These are phyloP conservation scores for Oropetium thomaeum DNA, from an alignment of 176 grass and related monocot species.

Conservation along the genomic window DNA sequence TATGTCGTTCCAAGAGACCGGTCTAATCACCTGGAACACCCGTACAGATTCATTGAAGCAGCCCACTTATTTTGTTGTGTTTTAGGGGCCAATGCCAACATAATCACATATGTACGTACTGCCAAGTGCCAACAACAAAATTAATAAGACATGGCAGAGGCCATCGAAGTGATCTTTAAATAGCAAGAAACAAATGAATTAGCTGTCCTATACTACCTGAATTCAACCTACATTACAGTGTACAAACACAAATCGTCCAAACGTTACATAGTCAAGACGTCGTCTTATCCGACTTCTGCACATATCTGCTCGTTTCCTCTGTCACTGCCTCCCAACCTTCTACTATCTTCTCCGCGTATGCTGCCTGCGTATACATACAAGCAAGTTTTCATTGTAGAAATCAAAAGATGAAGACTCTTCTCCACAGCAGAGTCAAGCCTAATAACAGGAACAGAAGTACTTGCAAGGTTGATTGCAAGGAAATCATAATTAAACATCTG, in stretches of 20 bases:
- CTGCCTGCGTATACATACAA: slow-evolving; percentile 55
- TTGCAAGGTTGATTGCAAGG: background rate
- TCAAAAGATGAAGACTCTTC: too few relatives aligned
- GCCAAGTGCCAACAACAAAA: background rate
- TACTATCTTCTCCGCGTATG: slow-evolving; percentile 83
- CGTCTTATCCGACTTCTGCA: slow-evolving; percentile 18
- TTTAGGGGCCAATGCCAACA: background rate
- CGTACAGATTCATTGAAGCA: background rate
- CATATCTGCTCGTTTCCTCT: slow-evolving; percentile 75
- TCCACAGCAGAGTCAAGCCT: too few relatives aligned
- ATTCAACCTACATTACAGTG: slow-evolving; percentile 46
- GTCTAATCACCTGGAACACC: too few relatives aligned
- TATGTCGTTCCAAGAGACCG: too few relatives aligned
- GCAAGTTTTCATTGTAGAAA: background rate
- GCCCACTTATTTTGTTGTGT: background rate
- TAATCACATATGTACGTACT: background rate
- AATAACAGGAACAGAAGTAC: background rate
- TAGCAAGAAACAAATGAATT: slow-evolving; percentile 39
- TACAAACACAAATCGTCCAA: slow-evolving; percentile 25
- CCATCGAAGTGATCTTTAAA: background rate
- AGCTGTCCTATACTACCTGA: background rate
- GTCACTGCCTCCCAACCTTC: slow-evolving; percentile 82
- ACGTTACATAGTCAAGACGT: slow-evolving; percentile 6
- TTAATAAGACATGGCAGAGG: background rate
- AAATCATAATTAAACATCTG: background rate